Percentiles rank a stretch among this genome's conserved stretches.
These are phyloP conservation scores for Dictyostelium discoideum DNA, from an alignment of 78 protist species.

Conservation along the genomic window dicty_2.7 NC_007088.5:6692001-6692500, in stretches of 20 bases:
- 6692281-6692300: conserved; percentile 86
- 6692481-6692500: not conserved
- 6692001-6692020: conserved; percentile 88
- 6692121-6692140: conserved; percentile 84
- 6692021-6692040: conserved; percentile 91
- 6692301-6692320: conserved; percentile 90
- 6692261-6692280: conserved; percentile 86
- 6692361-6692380: conserved; percentile 92
- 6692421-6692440: conserved; percentile 72
- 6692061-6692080: conserved; percentile 79
- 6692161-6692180: conserved; percentile 92
- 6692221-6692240: conserved; percentile 86
- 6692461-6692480: conserved; percentile 59
- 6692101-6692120: conserved; percentile 57
- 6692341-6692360: conserved; percentile 97
- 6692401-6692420: conserved; percentile 71
- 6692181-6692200: conserved; percentile 93
- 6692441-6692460: conserved; percentile 80
- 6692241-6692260: conserved; percentile 89
- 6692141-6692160: conserved; percentile 88
- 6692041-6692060: conserved; percentile 90
- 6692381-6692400: conserved; percentile 73
- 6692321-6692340: conserved; percentile 71
- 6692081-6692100: conserved; percentile 58
- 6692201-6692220: conserved; percentile 88